Conservation (phyloP, 768 basidiomycete species). For the Mycena chlorophos region DNA sequence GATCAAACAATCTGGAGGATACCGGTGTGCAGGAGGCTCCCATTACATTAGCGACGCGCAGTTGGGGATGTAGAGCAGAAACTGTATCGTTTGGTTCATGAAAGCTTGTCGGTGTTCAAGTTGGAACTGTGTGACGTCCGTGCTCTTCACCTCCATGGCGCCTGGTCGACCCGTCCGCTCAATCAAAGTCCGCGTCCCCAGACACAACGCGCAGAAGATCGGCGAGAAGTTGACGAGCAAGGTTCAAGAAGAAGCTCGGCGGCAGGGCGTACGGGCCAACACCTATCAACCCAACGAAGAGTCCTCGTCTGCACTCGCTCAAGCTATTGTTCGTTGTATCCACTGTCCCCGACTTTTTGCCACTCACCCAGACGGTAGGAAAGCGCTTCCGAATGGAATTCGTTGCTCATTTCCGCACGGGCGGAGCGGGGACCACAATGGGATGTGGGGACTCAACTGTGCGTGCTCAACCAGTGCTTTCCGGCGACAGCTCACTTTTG, state of each 20-base stretch:
- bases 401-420: conserved; percentile 71
- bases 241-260: conserved; percentile 55
- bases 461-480: conserved; percentile 29
- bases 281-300: conserved; percentile 65
- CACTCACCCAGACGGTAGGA: conserved; percentile 42
- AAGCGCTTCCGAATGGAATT: conserved; percentile 86
- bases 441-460: conserved; percentile 88
- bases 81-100: no score
- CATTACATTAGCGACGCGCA: conserved; percentile 39
- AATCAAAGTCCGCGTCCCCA: conserved; percentile 67
- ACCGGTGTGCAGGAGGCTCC: conserved; percentile 47
- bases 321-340: conserved; percentile 60
- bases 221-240: conserved; percentile 61
- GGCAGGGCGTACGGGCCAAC: conserved; percentile 52
- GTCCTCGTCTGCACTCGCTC: conserved; percentile 45
- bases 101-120: no score
- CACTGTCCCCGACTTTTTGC: neutral
- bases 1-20: conserved; percentile 42
- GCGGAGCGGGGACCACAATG: conserved; percentile 84
- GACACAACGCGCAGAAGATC: conserved; percentile 73
- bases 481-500: neutral
- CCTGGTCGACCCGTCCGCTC: conserved; percentile 56
- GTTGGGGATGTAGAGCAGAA: conserved; percentile 26
- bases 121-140: neutral
- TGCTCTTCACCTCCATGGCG: conserved; percentile 45